These are phyloP conservation scores for Penicillium pulvis DNA, from an alignment of 495 filamentous ascomycete genomes.

Conservation along the genomic window DNA sequence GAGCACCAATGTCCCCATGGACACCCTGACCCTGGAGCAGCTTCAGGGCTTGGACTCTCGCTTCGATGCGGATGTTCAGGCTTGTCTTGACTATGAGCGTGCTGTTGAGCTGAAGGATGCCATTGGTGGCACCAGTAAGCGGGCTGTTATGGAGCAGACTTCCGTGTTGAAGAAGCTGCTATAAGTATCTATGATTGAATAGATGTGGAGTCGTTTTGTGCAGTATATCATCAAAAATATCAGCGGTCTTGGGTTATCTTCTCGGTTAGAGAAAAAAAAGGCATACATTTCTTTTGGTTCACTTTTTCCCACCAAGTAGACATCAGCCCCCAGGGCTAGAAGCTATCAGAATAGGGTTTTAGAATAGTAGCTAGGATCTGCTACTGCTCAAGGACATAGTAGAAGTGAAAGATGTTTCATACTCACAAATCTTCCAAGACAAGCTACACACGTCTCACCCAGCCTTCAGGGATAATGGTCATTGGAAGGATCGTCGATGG, in stretches of 20 bases:
- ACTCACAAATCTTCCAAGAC: too few species aligned
- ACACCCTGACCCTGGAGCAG: conserved; percentile 69
- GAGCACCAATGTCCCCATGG: conserved; percentile 70
- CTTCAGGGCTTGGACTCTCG: conserved; percentile 72
- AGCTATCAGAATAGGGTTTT: too few species aligned
- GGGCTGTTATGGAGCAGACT: conserved; percentile 77
- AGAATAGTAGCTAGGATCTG: too few species aligned
- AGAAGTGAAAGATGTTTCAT: too few species aligned
- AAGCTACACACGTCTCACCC: too few species aligned
- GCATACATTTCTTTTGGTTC: conserved; percentile 1
- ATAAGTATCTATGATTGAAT: conserved; percentile 18
- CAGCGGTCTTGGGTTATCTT: conserved; percentile 11
- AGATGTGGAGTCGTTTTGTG: conserved; percentile 11
- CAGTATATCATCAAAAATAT: conserved; percentile 23
- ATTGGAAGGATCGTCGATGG: too few species aligned
- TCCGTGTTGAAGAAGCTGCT: conserved; percentile 60
- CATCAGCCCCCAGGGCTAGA: not conserved
- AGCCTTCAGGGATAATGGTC: too few species aligned
- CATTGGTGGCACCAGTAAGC: conserved; percentile 78
- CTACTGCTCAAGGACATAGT: too few species aligned
- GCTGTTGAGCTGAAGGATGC: conserved; percentile 83
- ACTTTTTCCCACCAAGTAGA: not conserved
- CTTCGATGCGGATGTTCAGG: conserved; percentile 73
- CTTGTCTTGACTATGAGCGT: conserved; percentile 81
- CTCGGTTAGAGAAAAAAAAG: conserved; percentile 31